These are phyloP conservation scores for Colletotrichum salicis DNA, from an alignment of 2,329 filamentous ascomycete genomes.

Conservation along the genomic window DNA sequence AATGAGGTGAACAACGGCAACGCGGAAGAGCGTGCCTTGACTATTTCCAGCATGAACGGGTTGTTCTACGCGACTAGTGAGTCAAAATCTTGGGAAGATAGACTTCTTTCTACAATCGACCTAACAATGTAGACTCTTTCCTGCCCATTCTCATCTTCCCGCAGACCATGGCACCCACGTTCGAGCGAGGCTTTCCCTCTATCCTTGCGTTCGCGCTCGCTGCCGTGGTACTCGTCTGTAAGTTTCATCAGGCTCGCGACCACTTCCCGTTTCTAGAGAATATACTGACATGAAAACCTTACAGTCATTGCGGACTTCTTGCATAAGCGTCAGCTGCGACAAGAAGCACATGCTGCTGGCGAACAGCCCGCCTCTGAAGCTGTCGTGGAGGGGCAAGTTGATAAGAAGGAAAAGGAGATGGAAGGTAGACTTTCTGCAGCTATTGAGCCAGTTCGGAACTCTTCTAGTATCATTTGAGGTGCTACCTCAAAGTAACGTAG, in stretches of 20 bases:
- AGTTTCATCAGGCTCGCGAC: neutral
- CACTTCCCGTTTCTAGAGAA: neutral
- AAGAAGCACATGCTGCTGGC: neutral
- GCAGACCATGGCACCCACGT: conserved; percentile 45
- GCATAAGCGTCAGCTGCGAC: conserved; percentile 8
- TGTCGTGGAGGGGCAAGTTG: neutral
- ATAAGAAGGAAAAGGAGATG: neutral
- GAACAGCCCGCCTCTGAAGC: conserved; percentile 1
- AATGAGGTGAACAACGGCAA: conserved; percentile 46
- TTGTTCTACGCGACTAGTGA: conserved; percentile 42
- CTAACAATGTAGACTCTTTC: conserved; percentile 39
- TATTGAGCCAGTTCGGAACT: conserved; percentile 4
- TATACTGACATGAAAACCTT: neutral
- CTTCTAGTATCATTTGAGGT: neutral
- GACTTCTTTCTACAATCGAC: neutral
- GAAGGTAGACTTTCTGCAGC: neutral
- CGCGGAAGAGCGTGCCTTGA: conserved; percentile 45
- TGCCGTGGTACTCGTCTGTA: conserved; percentile 21
- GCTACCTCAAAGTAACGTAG: neutral
- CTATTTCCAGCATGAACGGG: conserved; percentile 46
- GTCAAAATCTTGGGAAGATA: accelerated
- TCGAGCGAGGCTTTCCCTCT: conserved; percentile 32
- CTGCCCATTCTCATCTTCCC: conserved; percentile 48
- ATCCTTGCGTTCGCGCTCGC: conserved; percentile 9
- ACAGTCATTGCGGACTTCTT: conserved; percentile 13